Evolutionary conservation across 2,329 filamentous ascomycete genomes (phyloP).

Genomic region (Fusarium odoratissimum): DNA sequence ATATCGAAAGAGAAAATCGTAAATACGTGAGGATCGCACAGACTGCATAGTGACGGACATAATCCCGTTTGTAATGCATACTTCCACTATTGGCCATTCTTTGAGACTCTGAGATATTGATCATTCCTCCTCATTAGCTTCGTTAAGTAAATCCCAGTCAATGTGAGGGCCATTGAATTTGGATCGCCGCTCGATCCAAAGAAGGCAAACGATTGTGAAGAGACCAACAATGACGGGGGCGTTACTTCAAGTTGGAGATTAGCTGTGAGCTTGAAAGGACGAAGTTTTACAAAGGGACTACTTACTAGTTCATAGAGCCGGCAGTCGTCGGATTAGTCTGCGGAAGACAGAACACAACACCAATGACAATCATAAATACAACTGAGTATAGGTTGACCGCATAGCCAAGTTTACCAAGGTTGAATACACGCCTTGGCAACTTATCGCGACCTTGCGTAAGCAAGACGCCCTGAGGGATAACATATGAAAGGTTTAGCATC

Average conservation of each 20-base stretch:
- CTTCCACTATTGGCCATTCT: rapidly evolving
- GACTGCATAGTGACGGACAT: no score
- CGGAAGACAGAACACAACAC: neutral
- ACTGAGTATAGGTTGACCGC: neutral
- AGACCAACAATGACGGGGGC: neutral
- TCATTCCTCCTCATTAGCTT: neutral
- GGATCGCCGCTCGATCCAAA: neutral
- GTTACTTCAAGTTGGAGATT: rapidly evolving
- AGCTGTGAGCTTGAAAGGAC: neutral
- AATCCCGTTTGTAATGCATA: neutral
- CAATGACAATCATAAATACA: neutral
- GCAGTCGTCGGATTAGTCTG: neutral
- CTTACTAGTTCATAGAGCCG: neutral
- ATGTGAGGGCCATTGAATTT: neutral
- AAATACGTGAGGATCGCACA: neutral
- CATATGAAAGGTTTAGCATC: neutral
- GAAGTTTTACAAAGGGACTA: neutral
- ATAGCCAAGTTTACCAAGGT: neutral
- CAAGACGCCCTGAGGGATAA: neutral
- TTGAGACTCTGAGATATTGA: rapidly evolving
- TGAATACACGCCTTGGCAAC: neutral
- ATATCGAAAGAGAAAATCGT: rapidly evolving
- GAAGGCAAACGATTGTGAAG: neutral
- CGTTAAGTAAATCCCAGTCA: neutral
- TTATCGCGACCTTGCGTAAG: neutral